These are phyloP conservation scores for Wickerhamomyces xylosicus DNA, from an alignment of 805 yeast genomes.

Conservation along the genomic window DNA sequence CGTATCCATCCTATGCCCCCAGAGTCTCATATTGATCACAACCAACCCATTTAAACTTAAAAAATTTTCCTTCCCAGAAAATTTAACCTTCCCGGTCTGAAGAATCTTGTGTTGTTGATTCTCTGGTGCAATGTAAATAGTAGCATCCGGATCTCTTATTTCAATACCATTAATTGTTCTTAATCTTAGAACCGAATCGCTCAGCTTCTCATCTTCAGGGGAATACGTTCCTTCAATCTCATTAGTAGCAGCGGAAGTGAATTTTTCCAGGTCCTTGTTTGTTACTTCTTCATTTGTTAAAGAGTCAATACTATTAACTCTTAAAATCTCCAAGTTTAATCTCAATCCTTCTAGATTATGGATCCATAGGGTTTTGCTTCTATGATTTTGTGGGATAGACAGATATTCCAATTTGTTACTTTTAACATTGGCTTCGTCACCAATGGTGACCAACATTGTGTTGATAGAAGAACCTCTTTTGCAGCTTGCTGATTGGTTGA, in stretches of 20 bases:
- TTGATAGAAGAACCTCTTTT: constrained; percentile 7
- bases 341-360: constrained; percentile 30
- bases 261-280: constrained; percentile 13
- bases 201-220: constrained; percentile 5
- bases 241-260: constrained; percentile 3
- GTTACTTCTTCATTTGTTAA: constrained; percentile 22
- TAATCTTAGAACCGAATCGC: constrained; percentile 11
- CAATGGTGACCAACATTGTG: constrained; percentile 9
- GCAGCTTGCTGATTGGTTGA: constrained; percentile 3
- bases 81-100: neutral
- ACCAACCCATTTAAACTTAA: constrained; percentile 6
- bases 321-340: constrained; percentile 35
- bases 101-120: neutral
- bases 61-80: constrained; percentile 1
- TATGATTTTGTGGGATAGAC: neutral
- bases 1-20: neutral
- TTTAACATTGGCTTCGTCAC: constrained; percentile 3
- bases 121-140: constrained; percentile 6
- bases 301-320: constrained; percentile 29
- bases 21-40: constrained; percentile 7
- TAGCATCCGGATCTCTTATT: constrained; percentile 2
- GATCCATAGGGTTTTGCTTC: constrained; percentile 6
- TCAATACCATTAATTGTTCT: constrained; percentile 14
- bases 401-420: neutral
- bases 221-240: constrained; percentile 7